phyloP scores from a whole-genome alignment of 2,329 filamentous ascomycete species.

The Colletotrichum orchidophilum region DNA sequence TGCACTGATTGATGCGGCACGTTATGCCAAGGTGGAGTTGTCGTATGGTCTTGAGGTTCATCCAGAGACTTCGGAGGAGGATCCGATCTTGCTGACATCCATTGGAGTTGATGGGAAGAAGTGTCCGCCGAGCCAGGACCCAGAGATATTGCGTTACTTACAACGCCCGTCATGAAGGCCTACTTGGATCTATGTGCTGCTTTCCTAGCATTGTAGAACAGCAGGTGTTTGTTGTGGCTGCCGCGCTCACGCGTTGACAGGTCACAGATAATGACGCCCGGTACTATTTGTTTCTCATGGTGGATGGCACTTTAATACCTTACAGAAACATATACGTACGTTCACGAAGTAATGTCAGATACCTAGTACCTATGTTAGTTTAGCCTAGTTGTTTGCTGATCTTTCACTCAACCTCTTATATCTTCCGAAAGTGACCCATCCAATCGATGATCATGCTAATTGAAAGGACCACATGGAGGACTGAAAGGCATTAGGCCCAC shows the following conservation, averaged over 20 bases:
- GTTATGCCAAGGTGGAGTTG: conserved; percentile 21
- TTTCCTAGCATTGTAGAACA: not conserved
- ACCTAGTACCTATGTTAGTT: not conserved
- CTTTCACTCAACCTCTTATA: no score
- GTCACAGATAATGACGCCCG: not conserved
- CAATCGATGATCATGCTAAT: not conserved
- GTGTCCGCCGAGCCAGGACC: conserved; percentile 53
- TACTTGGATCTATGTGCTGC: not conserved
- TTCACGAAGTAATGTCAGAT: not conserved
- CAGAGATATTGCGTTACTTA: conserved; percentile 39
- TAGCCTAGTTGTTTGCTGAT: no score
- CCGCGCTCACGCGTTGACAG: not conserved
- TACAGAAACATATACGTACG: not conserved
- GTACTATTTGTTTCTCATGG: not conserved
- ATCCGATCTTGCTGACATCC: conserved; percentile 46
- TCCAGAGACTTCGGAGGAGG: conserved; percentile 50
- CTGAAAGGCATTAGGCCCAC: not conserved
- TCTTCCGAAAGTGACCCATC: no score
- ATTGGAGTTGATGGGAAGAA: conserved; percentile 38
- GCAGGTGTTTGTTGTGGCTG: not conserved
- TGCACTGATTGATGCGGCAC: conserved; percentile 25
- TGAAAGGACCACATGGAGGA: not conserved
- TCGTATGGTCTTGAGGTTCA: conserved; percentile 48
- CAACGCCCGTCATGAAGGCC: not conserved
- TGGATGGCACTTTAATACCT: not conserved